Conservation (phyloP, 176 grass and related monocot species). For the Oryza meridionalis region DNA sequence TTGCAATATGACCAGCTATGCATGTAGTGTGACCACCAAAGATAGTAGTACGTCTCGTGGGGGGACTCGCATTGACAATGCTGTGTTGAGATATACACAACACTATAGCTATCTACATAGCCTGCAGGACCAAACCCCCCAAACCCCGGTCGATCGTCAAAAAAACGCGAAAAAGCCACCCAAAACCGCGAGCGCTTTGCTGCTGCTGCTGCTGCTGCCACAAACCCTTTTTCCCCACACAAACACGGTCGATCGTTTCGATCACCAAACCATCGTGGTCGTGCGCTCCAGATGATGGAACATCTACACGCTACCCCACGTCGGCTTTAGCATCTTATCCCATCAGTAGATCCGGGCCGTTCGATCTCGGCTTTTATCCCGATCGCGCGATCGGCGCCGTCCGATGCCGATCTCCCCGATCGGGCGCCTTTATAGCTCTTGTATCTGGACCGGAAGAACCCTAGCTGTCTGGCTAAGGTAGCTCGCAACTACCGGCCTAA, state of each 20-base stretch:
- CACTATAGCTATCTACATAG: not conserved
- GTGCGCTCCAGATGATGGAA: constrained; percentile 37
- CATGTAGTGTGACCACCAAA: not conserved
- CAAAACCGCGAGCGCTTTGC: not conserved
- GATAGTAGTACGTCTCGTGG: not conserved
- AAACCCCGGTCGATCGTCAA: not conserved
- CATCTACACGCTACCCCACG: not conserved
- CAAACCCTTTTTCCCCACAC: not conserved
- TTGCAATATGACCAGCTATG: not conserved
- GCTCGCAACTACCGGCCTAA: constrained; percentile 39
- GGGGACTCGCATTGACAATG: not conserved
- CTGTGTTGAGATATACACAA: not conserved
- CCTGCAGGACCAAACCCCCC: not conserved
- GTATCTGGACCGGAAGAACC: constrained; percentile 32
- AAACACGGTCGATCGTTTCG: constrained; percentile 26
- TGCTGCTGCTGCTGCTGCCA: not conserved
- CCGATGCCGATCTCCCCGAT: constrained; percentile 39
- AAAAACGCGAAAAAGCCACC: constrained; percentile 1
- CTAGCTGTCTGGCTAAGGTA: constrained; percentile 12
- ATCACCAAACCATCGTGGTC: constrained; percentile 27
- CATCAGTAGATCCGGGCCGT: not conserved
- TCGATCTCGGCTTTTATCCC: constrained; percentile 18
- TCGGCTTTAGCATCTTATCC: constrained; percentile 54
- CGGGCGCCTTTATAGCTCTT: constrained; percentile 35
- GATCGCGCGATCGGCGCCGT: not conserved